Conservation (phyloP, 805 yeast species). For the Saturnispora silvae region DNA sequence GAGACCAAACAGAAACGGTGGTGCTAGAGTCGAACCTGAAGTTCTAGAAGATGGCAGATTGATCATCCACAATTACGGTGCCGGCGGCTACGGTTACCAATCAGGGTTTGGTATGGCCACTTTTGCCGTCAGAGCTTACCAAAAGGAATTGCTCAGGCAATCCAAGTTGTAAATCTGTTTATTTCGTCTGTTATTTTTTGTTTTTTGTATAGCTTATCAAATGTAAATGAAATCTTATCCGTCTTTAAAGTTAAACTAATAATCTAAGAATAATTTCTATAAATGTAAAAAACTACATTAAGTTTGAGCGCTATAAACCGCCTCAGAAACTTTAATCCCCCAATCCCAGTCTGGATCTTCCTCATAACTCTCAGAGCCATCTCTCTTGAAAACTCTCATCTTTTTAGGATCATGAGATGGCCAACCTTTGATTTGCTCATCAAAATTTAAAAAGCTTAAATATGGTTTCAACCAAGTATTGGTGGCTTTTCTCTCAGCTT, state of each 20-base stretch:
- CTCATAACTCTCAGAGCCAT: conserved; percentile 22
- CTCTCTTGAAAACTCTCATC: conserved; percentile 21
- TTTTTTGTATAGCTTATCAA: conserved; percentile 75
- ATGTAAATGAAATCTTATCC: too few species aligned
- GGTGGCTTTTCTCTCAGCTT: conserved; percentile 19
- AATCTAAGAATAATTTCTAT: too few species aligned
- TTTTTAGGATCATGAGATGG: conserved; percentile 18
- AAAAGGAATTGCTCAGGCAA: conserved; percentile 14
- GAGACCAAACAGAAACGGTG: conserved; percentile 70
- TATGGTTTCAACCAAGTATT: conserved; percentile 25
- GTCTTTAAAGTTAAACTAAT: conserved; percentile 42
- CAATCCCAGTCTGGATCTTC: conserved; percentile 29
- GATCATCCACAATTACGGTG: conserved; percentile 67
- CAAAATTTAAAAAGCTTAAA: conserved; percentile 22
- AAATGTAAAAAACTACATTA: too few species aligned
- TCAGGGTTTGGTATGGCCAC: conserved; percentile 54
- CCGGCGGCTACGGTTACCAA: conserved; percentile 56
- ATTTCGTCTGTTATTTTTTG: conserved; percentile 35
- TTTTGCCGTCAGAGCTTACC: conserved; percentile 32
- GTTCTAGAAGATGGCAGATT: conserved; percentile 26
- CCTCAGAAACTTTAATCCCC: conserved; percentile 27
- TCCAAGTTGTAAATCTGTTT: conserved; percentile 1
- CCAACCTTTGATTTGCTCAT: conserved; percentile 23
- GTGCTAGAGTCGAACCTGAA: conserved; percentile 58
- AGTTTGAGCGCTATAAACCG: conserved; percentile 18